Base-by-base conservation (phyloP, 75 land plant genomes). In the Pseudotsuga menziesii region DNA sequence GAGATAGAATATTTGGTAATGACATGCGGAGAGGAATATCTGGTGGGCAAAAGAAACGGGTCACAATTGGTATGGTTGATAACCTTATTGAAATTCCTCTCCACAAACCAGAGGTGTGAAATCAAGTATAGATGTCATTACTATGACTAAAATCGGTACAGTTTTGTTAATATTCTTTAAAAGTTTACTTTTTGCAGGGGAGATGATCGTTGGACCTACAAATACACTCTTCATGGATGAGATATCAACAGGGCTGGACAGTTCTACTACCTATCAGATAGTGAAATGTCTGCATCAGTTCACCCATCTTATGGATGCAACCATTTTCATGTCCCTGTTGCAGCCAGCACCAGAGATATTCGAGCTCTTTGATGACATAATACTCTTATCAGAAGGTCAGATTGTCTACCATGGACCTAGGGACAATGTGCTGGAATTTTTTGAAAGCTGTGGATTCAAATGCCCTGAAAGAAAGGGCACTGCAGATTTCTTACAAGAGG, bases 301-400 rank as follows among this genome's bases (percentile, higher is more conserved):
- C 15, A 44, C 75, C 9, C 80, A 79, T 79, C 32, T 72, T 1
- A 75, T 75, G 80, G 77, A 73, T 79, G 77, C 36, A 13, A 79
- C 80, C 3, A 74, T 93, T 63, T 59, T 93, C 69, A 85, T 93
- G 89, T 88, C 91, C 66, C 91, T 96, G 16, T 83, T 96, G 7
- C 98, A 96, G 72, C 98, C 98, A 11, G 91, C 98, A 17, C 98
- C 98, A 3, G 98, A 96, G 85, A 96, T 97, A 7, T 95, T 89
- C 39, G 88, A 93, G 26, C 92, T 90, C 35, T 92, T 92, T 71
- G 93, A 90, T 84, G 93, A 91, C 56, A 77, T 92, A 29, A 85
- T 93, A 39, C 81, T 93, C 20, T 73, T 93, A 61, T 91, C 93
- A 3, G 95, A 93, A 48, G 95, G 95, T 5, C 81, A 83, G 82